Conservation (phyloP, 345 rosid species). For the Lepidium didymum region DNA sequence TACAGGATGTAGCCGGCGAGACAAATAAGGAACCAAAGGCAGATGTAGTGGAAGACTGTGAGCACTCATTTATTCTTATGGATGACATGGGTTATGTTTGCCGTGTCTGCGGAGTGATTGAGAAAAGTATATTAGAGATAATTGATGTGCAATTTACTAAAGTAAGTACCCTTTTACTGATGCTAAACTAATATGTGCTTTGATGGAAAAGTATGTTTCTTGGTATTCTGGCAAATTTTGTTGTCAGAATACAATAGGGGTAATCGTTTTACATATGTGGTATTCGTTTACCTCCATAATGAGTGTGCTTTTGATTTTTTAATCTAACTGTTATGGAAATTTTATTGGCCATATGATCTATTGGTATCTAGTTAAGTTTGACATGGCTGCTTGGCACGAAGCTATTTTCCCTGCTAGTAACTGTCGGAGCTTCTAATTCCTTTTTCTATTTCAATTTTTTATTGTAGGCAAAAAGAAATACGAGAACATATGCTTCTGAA, state of each 20-base stretch:
- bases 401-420: neutral
- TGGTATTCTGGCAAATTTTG: neutral
- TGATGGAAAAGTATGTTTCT: neutral
- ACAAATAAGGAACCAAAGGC: conserved; percentile 35
- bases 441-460: neutral
- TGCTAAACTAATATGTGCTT: neutral
- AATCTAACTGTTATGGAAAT: neutral
- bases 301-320: neutral
- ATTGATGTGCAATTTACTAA: conserved; percentile 72
- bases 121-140: conserved; percentile 63
- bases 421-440: neutral
- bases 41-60: conserved; percentile 59
- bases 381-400: neutral
- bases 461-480: conserved; percentile 51
- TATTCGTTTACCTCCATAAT: neutral
- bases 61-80: conserved; percentile 68
- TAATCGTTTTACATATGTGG: neutral
- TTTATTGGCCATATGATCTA: neutral
- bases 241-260: neutral
- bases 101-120: conserved; percentile 73
- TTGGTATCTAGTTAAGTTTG: neutral
- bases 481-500: conserved; percentile 52
- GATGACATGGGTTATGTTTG: conserved; percentile 96
- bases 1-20: conserved; percentile 45
- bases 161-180: conserved; percentile 32